These are phyloP conservation scores for Pleoardoris graminearum DNA, from an alignment of 2,329 filamentous ascomycete genomes.

Conservation along the genomic window DNA sequence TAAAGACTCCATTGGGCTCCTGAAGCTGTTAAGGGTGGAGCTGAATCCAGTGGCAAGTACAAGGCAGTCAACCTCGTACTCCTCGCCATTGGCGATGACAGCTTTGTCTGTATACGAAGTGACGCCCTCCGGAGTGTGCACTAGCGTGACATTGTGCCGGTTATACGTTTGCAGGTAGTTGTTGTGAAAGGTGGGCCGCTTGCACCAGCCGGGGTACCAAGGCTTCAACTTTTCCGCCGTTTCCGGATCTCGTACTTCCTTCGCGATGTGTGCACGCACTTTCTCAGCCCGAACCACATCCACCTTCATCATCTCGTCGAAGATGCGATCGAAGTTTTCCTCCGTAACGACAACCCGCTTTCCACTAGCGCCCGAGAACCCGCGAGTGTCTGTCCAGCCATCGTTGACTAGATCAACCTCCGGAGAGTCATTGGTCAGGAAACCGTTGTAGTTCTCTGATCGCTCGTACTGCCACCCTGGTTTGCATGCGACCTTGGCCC, in stretches of 20 bases:
- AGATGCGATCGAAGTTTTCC: too few species aligned
- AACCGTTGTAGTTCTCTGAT: too few species aligned
- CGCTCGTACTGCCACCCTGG: too few species aligned
- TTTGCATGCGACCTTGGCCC: too few species aligned
- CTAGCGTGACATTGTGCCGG: constrained; percentile 58
- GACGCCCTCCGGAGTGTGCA: constrained; percentile 63
- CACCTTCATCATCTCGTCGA: too few species aligned
- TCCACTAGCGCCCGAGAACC: too few species aligned
- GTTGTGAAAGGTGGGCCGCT: constrained; percentile 65
- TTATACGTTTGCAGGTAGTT: constrained; percentile 65
- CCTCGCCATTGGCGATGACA: constrained; percentile 52
- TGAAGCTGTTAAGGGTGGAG: neutral
- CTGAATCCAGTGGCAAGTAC: constrained; percentile 55
- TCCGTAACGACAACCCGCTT: too few species aligned
- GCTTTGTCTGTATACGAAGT: constrained; percentile 46
- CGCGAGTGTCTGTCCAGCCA: too few species aligned
- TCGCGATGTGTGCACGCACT: constrained; percentile 54
- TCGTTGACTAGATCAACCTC: too few species aligned
- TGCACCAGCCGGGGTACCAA: constrained; percentile 66
- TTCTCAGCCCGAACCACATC: too few species aligned
- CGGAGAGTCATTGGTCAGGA: too few species aligned
- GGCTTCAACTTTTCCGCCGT: constrained; percentile 60
- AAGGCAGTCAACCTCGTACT: constrained; percentile 55
- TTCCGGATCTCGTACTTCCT: constrained; percentile 56
- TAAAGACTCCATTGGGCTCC: too few species aligned